These are phyloP conservation scores for Saururus chinensis DNA, from an alignment of 164 flowering plant genomes.

Conservation along the genomic window DNA sequence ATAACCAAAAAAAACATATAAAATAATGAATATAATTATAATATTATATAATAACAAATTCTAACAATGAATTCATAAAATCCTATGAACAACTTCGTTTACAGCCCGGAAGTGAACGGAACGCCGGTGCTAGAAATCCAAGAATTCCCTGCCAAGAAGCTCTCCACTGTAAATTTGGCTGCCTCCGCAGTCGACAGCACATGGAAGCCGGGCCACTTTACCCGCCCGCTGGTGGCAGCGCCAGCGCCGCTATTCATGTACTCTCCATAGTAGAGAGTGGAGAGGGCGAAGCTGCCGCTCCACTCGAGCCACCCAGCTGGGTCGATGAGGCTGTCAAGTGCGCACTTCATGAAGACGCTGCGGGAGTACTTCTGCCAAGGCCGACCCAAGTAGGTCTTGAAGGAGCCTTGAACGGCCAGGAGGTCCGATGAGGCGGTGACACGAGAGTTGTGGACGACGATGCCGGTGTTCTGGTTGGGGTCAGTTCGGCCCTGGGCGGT, in stretches of 20 bases:
- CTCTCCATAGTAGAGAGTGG: constrained; percentile 48
- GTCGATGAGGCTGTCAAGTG: constrained; percentile 23
- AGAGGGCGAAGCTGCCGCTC: constrained; percentile 32
- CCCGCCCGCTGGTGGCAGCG: constrained; percentile 29
- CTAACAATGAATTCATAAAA: too few species aligned
- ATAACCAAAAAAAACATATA: too few species aligned
- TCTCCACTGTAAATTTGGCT: constrained; percentile 34
- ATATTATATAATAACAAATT: too few species aligned
- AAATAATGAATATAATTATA: too few species aligned
- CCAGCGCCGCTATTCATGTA: constrained; percentile 44
- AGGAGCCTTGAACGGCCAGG: constrained; percentile 7
- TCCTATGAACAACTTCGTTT: constrained; percentile 4
- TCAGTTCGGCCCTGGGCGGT: constrained; percentile 51
- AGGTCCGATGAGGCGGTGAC: constrained; percentile 20
- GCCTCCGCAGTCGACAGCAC: constrained; percentile 29
- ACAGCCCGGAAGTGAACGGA: constrained; percentile 33
- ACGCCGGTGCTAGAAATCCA: constrained; percentile 50
- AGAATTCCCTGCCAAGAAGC: constrained; percentile 34
- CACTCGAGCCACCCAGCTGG: constrained; percentile 49
- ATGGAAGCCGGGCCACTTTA: constrained; percentile 45
- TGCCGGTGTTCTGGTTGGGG: constrained; percentile 48
- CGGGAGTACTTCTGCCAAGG: constrained; percentile 56
- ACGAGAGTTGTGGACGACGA: constrained; percentile 30
- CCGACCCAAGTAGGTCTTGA: constrained; percentile 35
- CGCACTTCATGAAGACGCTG: constrained; percentile 39